Evolutionary conservation across 768 basidiomycete genomes (phyloP).

Genomic region (Tylopilus vinaceipallidus): DNA sequence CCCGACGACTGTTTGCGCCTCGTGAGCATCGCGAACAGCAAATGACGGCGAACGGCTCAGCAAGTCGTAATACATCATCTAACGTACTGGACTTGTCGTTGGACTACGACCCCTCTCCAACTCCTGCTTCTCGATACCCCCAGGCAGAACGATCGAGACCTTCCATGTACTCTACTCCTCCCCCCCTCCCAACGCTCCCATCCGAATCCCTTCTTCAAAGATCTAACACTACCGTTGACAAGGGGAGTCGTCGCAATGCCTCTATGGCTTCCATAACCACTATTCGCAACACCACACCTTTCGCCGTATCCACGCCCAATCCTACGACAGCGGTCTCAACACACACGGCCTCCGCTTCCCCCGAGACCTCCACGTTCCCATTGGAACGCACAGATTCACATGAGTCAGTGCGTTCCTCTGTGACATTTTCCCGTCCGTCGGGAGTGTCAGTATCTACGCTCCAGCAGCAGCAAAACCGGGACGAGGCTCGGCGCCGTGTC

Average conservation of each 20-base stretch:
- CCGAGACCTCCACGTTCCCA: constrained; percentile 29
- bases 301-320: constrained; percentile 50
- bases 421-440: constrained; percentile 66
- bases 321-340: constrained; percentile 67
- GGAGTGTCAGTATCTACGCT: constrained; percentile 54
- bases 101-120: constrained; percentile 47
- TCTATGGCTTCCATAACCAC: constrained; percentile 47
- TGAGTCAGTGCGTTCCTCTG: constrained; percentile 43
- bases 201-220: constrained; percentile 48
- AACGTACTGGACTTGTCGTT: constrained; percentile 31
- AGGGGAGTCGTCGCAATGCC: constrained; percentile 37
- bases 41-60: constrained; percentile 7
- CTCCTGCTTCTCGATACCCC: constrained; percentile 38
- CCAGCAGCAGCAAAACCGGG: constrained; percentile 48
- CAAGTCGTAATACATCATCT: constrained; percentile 18
- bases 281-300: constrained; percentile 43
- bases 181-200: constrained; percentile 57
- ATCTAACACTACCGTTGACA: constrained; percentile 24
- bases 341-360: constrained; percentile 57
- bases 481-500: constrained; percentile 37
- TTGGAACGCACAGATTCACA: constrained; percentile 49
- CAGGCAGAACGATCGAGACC: constrained; percentile 42
- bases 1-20: constrained; percentile 56
- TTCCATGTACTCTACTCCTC: constrained; percentile 51
- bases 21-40: constrained; percentile 53